Base-by-base conservation (phyloP, 179 eudicot genomes). In the Drosera spatulata region DNA sequence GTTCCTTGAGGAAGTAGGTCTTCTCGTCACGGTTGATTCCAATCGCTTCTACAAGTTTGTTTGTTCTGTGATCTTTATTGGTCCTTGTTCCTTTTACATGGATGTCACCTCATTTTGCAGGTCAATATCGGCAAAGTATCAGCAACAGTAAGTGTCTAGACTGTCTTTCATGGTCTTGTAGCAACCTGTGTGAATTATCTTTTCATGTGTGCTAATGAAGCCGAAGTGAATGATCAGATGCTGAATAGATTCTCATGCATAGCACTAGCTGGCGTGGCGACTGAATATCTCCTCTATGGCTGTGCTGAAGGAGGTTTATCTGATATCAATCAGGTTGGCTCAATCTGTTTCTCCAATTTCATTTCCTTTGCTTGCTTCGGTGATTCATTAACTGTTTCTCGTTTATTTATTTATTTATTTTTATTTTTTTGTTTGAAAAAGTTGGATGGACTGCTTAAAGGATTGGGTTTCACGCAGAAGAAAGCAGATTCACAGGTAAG, bases 401-500 rank as follows among this genome's bases (percentile, higher is more conserved):
- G 15, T 55, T 4, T 4, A 47, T 7, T 22, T 51, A 8, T 4
- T 56, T 39, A 7, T 58, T 44, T n/a, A n/a, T n/a, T n/a, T n/a
- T n/a, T n/a, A n/a, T n/a, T 56, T 14, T 39, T 7, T 48, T 69
- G 56, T 6, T 40, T 52, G 62, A 39, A 11, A 69, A 72, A 93
- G 99, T 70, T 93, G 84, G 99, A 89, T 69, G 72, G 46, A 3
- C 60, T 93, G 69, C 76, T 93, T n/a, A 84, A 78, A 63, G 61
- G 94, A 76, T 69, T 93, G 63, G 97, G 91, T 0, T 93, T 93
- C 76, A 93, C 97, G 53, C 99, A 89, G 74, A 89, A 93, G 85
- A 93, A 93, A 71, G 84, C 88, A 10, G 93, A 93, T 80, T 82
- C 94, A 64, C 97, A 93, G 61, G 82, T 93, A 48, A 85, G 99